These are phyloP conservation scores for Monilinia fructicola DNA, from an alignment of 2,329 filamentous ascomycete genomes.

Conservation along the genomic window DNA sequence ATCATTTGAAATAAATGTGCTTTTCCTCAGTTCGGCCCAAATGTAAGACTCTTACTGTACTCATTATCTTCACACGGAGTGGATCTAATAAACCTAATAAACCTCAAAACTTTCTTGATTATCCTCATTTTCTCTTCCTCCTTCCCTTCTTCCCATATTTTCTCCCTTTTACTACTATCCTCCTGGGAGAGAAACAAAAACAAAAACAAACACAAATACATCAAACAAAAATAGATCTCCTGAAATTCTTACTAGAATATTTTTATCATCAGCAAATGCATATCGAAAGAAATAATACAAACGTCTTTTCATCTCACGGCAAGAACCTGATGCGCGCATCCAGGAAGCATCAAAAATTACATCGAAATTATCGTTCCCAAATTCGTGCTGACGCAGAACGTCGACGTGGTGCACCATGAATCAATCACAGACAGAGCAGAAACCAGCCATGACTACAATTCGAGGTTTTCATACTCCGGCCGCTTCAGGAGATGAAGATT, in stretches of 20 bases:
- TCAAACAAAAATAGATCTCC: no score
- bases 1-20: no score
- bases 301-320: slow-evolving; percentile 28
- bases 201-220: no score
- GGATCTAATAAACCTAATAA: not conserved
- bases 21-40: slow-evolving; percentile 5
- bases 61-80: not conserved
- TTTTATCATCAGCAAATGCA: slow-evolving; percentile 38
- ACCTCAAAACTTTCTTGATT: slow-evolving; percentile 12
- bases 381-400: slow-evolving; percentile 41
- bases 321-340: slow-evolving; percentile 39
- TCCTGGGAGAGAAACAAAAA: slow-evolving; percentile 1
- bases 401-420: slow-evolving; percentile 39
- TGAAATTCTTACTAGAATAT: not conserved
- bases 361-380: slow-evolving; percentile 41
- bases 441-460: slow-evolving; percentile 38
- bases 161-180: not conserved
- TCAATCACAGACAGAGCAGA: slow-evolving; percentile 25
- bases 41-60: no score
- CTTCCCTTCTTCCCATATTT: not conserved
- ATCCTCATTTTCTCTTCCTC: not conserved
- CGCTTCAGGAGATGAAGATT: slow-evolving; percentile 56
- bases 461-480: slow-evolving; percentile 41
- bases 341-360: slow-evolving; percentile 38
- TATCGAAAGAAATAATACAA: slow-evolving; percentile 37